Conservation (phyloP, 1,284 basidiomycete species). For the Ustilago loliicola region DNA sequence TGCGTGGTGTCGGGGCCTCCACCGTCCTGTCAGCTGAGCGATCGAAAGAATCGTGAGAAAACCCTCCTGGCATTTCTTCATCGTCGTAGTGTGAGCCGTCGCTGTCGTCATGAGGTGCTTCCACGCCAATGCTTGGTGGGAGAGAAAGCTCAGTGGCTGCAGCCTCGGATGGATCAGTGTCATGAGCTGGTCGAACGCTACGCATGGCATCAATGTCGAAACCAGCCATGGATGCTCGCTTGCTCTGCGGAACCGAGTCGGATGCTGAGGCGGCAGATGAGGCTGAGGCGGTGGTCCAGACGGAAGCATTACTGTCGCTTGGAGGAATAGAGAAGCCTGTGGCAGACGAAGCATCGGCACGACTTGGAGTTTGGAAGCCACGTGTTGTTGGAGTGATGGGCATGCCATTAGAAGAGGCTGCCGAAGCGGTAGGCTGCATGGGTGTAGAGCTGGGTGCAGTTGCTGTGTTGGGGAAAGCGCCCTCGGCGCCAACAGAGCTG, state of each 20-base stretch:
- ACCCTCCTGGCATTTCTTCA: conserved; percentile 25
- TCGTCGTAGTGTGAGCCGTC: conserved; percentile 55
- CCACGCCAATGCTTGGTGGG: conserved; percentile 21
- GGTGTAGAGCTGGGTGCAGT: neutral
- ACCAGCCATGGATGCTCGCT: conserved; percentile 42
- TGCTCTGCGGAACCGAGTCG: conserved; percentile 28
- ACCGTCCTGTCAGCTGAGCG: conserved; percentile 30
- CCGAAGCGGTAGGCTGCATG: conserved; percentile 6
- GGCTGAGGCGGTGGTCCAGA: conserved; percentile 43
- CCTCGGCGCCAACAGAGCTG: conserved; percentile 10
- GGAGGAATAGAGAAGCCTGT: conserved; percentile 23
- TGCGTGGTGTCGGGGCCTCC: conserved; percentile 2
- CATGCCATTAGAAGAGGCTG: conserved; percentile 12
- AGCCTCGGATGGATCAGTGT: neutral
- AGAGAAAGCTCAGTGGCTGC: neutral
- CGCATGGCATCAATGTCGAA: conserved; percentile 43
- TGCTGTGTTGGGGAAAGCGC: neutral
- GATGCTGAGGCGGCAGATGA: conserved; percentile 28
- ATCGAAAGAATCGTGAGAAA: conserved; percentile 21
- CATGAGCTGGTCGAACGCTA: conserved; percentile 29
- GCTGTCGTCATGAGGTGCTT: conserved; percentile 34
- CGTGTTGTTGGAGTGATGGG: conserved; percentile 17
- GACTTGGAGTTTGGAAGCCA: conserved; percentile 29
- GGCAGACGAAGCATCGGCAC: neutral
- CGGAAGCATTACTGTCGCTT: conserved; percentile 45